phyloP scores from a whole-genome alignment of 495 filamentous ascomycete genomes.

The Massariosphaeria phaeospora region DNA sequence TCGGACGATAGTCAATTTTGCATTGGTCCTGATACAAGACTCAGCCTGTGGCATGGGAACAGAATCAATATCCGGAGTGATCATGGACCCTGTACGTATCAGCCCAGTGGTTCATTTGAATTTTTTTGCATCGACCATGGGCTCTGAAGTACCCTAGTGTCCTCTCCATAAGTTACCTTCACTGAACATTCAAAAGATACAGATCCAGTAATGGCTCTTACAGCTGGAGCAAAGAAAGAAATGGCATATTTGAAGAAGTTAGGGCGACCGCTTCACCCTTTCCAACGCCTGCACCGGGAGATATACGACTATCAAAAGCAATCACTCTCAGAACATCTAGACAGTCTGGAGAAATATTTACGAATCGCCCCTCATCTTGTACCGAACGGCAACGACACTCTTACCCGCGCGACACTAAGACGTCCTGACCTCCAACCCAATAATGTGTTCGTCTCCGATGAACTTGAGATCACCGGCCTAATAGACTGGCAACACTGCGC shows the following conservation, averaged over 20 bases:
- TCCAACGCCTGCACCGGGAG: neutral
- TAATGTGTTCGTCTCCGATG: constrained; percentile 23
- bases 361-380: constrained; percentile 2
- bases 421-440: constrained; percentile 16
- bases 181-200: constrained; percentile 9
- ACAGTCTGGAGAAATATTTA: constrained; percentile 12
- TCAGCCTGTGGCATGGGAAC: constrained; percentile 43
- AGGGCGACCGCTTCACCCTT: constrained; percentile 10
- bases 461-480: constrained; percentile 18
- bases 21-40: constrained; percentile 40
- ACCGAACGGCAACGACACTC: neutral
- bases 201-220: constrained; percentile 13
- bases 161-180: neutral
- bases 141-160: neutral
- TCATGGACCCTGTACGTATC: constrained; percentile 42
- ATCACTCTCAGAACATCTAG: neutral
- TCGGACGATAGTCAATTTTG: constrained; percentile 33
- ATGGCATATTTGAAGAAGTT: constrained; percentile 16
- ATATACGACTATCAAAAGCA: constrained; percentile 6
- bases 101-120: neutral
- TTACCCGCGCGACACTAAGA: constrained; percentile 2
- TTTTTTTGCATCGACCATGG: neutral
- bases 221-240: constrained; percentile 26
- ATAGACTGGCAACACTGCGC: constrained; percentile 23
- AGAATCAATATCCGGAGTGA: constrained; percentile 31